Evolutionary conservation across 2,329 filamentous ascomycete species (phyloP), one percentile per base, ranked within the genome.

Genomic region (Botrytis fabae): DNA sequence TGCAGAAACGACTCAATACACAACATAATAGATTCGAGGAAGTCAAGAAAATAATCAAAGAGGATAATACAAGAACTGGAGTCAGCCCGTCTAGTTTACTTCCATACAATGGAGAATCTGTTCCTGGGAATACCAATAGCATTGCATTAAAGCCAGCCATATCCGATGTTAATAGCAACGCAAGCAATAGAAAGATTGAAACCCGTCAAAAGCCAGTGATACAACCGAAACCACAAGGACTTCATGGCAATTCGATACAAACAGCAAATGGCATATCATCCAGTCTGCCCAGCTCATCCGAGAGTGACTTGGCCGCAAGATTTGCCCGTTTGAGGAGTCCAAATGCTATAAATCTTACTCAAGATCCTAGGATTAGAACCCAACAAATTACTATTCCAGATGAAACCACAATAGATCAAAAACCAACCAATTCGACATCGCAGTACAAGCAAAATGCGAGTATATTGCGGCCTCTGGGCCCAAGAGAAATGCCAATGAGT

Each of bases 191-290:
- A n/a, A 42, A 32, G 35, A 12, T 25, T 42, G 63, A 69, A 57
- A 32, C n/a, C 38, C 61, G 40, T 35, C 35, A 54, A 71, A 80
- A 80, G 74, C 82, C 84, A 16, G 76, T 79, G 7, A 82, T 92
- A 14, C 88, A 90, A 38, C 91, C 91, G 4, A 94, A 94, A 76
- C 92, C 92, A 0, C 85, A 89, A 70, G 86, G 86, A 7, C 83
- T 93, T 3, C 89, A 91, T 77, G 90, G 91, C 1, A 89, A 90
- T 60, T 84, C 86, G 7, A 80, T 91, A 25, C 82, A 83, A 32
- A 79, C 84, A n/a, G 81, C 78, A 22, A 79, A 78, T 44, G 51
- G 76, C 1, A 81, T 76, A 46, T 81, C 78, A 3, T 40, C 69
- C 18, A 70, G 54, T 70, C 76, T 70, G 42, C 60, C 81, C 9